Evolutionary conservation across 2,329 filamentous ascomycete genomes (phyloP).

Genomic region (Metarhizium anisopliae): DNA sequence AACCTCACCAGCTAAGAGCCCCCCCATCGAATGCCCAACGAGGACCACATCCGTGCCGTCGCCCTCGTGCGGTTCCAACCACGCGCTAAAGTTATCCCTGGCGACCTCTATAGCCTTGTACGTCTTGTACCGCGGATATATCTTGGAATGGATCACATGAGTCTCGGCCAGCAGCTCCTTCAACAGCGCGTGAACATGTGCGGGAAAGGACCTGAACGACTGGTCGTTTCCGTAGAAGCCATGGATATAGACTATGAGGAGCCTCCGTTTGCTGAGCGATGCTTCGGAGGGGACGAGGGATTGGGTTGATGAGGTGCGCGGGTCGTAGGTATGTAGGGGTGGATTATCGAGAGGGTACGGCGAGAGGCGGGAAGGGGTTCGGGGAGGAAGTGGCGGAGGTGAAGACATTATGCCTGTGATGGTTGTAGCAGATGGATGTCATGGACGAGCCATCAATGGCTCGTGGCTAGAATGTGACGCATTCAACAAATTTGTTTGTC

Average conservation of each 20-base stretch:
- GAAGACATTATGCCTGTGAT: not conserved
- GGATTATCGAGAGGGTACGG: constrained; percentile 8
- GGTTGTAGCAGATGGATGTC: not conserved
- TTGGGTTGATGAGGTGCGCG: constrained; percentile 40
- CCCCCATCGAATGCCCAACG: constrained; percentile 85
- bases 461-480: not conserved
- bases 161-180: constrained; percentile 57
- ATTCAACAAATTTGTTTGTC: too few species aligned
- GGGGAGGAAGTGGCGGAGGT: not conserved
- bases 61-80: constrained; percentile 71
- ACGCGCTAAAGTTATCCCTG: constrained; percentile 72
- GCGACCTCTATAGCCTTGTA: constrained; percentile 64
- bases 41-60: constrained; percentile 69
- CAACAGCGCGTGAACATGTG: constrained; percentile 72
- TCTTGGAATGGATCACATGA: constrained; percentile 78
- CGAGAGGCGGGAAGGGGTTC: not conserved
- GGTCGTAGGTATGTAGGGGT: constrained; percentile 22
- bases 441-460: not conserved
- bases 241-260: constrained; percentile 79
- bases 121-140: constrained; percentile 73
- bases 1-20: constrained; percentile 72
- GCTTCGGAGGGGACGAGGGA: constrained; percentile 26
- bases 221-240: constrained; percentile 85
- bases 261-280: constrained; percentile 34
- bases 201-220: constrained; percentile 80